Evolutionary conservation across 2,329 filamentous ascomycete species (phyloP).

Genomic region (Fusarium sarcochroum): DNA sequence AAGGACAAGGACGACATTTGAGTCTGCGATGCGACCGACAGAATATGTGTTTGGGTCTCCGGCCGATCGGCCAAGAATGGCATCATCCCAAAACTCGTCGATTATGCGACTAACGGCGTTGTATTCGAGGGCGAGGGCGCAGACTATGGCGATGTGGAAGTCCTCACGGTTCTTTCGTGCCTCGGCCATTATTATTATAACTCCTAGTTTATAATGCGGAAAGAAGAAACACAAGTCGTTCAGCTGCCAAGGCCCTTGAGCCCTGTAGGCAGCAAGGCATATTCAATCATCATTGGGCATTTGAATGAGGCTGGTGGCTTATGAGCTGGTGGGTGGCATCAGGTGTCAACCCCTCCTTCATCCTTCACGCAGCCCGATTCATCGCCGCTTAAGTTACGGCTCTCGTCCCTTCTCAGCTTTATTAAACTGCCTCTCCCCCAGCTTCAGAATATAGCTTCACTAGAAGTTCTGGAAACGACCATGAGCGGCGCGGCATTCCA

Average conservation of each 20-base stretch:
- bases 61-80: slow-evolving; percentile 36
- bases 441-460: no score
- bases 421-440: no score
- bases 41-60: slow-evolving; percentile 51
- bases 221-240: neutral
- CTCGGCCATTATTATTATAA: neutral
- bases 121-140: slow-evolving; percentile 46
- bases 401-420: no score
- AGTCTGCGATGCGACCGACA: slow-evolving; percentile 47
- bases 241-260: no score
- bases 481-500: neutral
- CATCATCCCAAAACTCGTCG: slow-evolving; percentile 49
- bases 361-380: no score
- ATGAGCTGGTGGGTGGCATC: no score
- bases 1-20: slow-evolving; percentile 50
- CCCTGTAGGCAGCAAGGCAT: no score
- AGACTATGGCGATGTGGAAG: slow-evolving; percentile 49
- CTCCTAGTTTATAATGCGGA: neutral
- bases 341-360: no score
- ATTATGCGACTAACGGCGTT: slow-evolving; percentile 44
- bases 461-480: no score
- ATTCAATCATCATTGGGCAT: no score
- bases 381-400: no score
- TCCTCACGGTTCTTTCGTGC: slow-evolving; percentile 16
- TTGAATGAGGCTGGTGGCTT: no score